Evolutionary conservation across 176 grass and related monocot genomes (phyloP).

Genomic region (Bolboschoenus planiculmis): DNA sequence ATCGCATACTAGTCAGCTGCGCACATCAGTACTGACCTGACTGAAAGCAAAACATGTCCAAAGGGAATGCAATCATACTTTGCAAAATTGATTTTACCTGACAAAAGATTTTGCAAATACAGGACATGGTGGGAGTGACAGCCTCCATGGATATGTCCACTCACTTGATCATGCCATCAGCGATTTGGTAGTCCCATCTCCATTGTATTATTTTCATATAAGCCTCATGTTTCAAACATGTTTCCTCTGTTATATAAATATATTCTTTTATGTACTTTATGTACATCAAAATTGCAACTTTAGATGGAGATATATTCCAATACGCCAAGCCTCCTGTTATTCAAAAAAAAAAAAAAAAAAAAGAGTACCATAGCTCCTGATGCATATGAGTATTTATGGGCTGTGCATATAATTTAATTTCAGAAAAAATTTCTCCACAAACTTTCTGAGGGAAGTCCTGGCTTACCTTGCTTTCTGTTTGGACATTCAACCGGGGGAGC

Average conservation of each 20-base stretch:
- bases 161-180: conserved; percentile 70
- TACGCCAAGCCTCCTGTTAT: neutral
- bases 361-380: neutral
- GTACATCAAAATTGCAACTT: neutral
- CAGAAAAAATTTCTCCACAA: conserved; percentile 86
- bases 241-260: neutral
- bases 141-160: conserved; percentile 88
- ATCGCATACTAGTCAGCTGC: neutral
- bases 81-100: neutral
- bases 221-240: neutral
- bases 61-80: neutral
- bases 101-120: conserved; percentile 6
- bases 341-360: neutral
- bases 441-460: conserved; percentile 52
- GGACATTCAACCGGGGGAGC: conserved; percentile 90
- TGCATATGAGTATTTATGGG: neutral
- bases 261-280: neutral
- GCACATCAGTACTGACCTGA: neutral
- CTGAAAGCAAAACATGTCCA: neutral
- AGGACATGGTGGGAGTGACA: conserved; percentile 90
- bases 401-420: neutral
- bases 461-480: conserved; percentile 71
- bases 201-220: neutral
- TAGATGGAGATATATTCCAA: neutral
- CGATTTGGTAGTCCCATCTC: conserved; percentile 56